phyloP scores from a whole-genome alignment of 352 stramenopile species.

The Stephanocyclus meneghinianus region DNA sequence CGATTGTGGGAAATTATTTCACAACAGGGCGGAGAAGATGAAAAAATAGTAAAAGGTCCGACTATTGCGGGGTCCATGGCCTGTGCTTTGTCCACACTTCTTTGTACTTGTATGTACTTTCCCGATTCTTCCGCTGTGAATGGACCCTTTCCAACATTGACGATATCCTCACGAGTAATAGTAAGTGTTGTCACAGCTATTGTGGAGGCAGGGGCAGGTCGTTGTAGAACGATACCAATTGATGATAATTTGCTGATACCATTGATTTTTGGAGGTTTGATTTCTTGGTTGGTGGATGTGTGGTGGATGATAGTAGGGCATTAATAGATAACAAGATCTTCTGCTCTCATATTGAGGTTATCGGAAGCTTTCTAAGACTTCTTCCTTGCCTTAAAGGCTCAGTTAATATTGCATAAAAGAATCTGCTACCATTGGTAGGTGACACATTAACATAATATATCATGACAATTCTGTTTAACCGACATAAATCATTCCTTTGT shows the following conservation, averaged over 20 bases:
- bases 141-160: neutral
- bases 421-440: too few species aligned
- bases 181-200: constrained; percentile 25
- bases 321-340: too few species aligned
- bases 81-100: constrained; percentile 22
- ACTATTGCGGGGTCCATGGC: constrained; percentile 34
- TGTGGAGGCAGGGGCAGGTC: constrained; percentile 25
- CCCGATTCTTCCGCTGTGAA: neutral
- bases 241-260: constrained; percentile 54
- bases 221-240: constrained; percentile 1
- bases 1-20: neutral
- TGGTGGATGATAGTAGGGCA: too few species aligned
- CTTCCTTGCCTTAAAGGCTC: too few species aligned
- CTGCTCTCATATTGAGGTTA: too few species aligned
- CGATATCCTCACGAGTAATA: constrained; percentile 14
- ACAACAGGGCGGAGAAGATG: neutral
- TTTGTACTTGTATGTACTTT: constrained; percentile 45
- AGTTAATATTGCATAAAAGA: too few species aligned
- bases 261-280: constrained; percentile 27
- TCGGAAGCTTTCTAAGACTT: too few species aligned
- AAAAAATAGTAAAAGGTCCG: neutral
- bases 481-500: too few species aligned
- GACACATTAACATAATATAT: too few species aligned
- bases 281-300: constrained; percentile 8
- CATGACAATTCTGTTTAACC: too few species aligned